phyloP scores from a whole-genome alignment of 352 stramenopile species.

The Phytophthora cactorum region DNA sequence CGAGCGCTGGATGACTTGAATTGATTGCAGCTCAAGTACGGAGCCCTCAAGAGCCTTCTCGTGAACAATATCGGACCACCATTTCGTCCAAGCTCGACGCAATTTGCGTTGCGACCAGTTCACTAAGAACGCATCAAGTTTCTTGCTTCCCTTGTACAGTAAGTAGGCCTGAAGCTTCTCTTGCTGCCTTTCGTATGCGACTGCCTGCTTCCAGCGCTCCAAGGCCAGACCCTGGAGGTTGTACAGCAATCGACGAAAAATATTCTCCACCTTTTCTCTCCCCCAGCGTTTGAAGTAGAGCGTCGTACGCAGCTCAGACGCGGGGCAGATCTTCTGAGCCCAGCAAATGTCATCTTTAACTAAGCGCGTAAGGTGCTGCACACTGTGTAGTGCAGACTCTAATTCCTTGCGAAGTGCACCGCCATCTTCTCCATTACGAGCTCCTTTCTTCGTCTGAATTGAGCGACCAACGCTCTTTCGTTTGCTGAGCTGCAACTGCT shows the following conservation, averaged over 20 bases:
- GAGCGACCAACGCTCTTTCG: conserved; percentile 16
- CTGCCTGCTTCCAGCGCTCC: conserved; percentile 54
- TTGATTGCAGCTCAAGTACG: conserved; percentile 54
- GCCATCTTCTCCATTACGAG: conserved; percentile 13
- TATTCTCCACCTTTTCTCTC: conserved; percentile 74
- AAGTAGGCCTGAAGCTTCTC: conserved; percentile 77
- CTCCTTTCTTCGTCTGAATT: conserved; percentile 17
- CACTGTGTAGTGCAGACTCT: conserved; percentile 56
- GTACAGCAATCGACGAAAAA: conserved; percentile 73
- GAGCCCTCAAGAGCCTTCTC: conserved; percentile 60
- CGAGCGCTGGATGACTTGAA: conserved; percentile 64
- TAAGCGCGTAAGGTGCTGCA: conserved; percentile 70
- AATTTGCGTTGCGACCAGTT: conserved; percentile 79
- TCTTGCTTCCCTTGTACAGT: conserved; percentile 82
- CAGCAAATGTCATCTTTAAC: conserved; percentile 80
- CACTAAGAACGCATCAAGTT: conserved; percentile 69
- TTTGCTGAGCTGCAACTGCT: conserved; percentile 8
- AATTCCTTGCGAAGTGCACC: conserved; percentile 60
- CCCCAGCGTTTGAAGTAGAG: conserved; percentile 87
- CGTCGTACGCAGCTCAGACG: conserved; percentile 64
- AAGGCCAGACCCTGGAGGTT: conserved; percentile 74
- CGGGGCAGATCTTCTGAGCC: conserved; percentile 73
- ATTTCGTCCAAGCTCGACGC: conserved; percentile 71
- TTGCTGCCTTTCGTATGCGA: conserved; percentile 70
- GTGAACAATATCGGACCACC: conserved; percentile 62